Evolutionary conservation across 805 yeast species (phyloP), one percentile per base, ranked within the genome.

Genomic region (Cyberlindnera americana): DNA sequence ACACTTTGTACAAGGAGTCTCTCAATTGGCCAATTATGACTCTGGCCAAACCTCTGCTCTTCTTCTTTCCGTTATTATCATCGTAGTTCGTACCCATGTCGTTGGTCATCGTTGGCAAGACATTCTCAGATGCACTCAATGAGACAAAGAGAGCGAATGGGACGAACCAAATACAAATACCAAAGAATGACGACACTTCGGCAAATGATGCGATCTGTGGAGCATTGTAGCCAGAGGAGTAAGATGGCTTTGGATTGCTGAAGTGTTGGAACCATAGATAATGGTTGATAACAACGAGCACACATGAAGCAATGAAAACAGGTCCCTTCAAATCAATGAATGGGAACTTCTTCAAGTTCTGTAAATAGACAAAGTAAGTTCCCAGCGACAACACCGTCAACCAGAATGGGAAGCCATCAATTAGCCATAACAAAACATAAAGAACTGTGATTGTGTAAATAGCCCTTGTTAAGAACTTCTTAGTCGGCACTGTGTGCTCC

Each of bases 181-280:
- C 99, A 58, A 93, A 90, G 61, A 93, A 93, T 3, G 96, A 83
- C n/a, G 96, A 86, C 4, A 93, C 86, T 58, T 93, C 96, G 1
- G 89, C 70, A 56, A 91, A 91, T 11, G 83, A 71, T 2, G 95
- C 95, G 38, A 86, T 75, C 33, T 77, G 74, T 12, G 83, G 84
- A 33, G 85, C 76, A 17, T 63, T 63, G 54, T 79, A 82, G 35
- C 71, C 70, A 35, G 85, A 73, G 62, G 70, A 56, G 48, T 83
- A 72, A 28, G 93, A 70, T 14, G 57, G 51, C 33, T 74, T 69
- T 29, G 87, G 83, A 43, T 32, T 22, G 24, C 78, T 79, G 67
- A 93, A 93, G 59, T 86, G 76, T 50, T 78, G 74, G 62, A 90
- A 91, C 99, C 99, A 93, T 17, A 87, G 56, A 52, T 81, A 84